These are phyloP conservation scores for Mycena filopes DNA, from an alignment of 768 basidiomycete species.

Conservation along the genomic window DNA sequence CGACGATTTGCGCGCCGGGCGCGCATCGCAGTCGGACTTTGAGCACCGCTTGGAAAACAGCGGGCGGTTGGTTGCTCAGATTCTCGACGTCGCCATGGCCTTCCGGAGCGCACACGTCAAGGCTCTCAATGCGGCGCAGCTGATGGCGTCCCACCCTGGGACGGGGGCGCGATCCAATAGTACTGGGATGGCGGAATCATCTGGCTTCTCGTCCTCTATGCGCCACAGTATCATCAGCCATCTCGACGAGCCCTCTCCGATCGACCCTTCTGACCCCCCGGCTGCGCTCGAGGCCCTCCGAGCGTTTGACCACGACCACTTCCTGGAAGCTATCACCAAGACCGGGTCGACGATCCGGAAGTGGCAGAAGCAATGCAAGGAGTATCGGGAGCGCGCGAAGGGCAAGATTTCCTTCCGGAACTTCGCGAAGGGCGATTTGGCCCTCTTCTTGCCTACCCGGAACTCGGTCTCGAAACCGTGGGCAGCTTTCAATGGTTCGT, in stretches of 20 bases:
- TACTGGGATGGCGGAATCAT: conserved; percentile 61
- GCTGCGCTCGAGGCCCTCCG: conserved; percentile 76
- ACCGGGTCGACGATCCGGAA: conserved; percentile 90
- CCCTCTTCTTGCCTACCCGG: conserved; percentile 93
- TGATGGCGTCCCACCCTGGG: conserved; percentile 64
- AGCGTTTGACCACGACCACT: conserved; percentile 85
- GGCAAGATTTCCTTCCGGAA: conserved; percentile 97
- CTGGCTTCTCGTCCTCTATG: conserved; percentile 58
- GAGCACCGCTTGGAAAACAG: conserved; percentile 75
- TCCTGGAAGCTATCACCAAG: conserved; percentile 84
- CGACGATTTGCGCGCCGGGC: conserved; percentile 78
- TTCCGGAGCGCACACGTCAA: conserved; percentile 84
- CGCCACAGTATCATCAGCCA: conserved; percentile 66
- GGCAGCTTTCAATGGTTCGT: conserved; percentile 97
- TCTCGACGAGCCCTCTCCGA: conserved; percentile 73
- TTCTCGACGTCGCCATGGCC: conserved; percentile 81
- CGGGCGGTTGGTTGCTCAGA: conserved; percentile 79
- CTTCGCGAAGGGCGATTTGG: conserved; percentile 94
- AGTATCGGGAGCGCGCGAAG: conserved; percentile 94
- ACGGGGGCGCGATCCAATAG: conserved; percentile 53
- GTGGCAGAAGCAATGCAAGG: conserved; percentile 98
- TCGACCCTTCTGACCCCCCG: conserved; percentile 81
- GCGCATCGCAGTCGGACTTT: conserved; percentile 71
- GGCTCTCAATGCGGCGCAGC: conserved; percentile 70
- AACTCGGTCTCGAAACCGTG: conserved; percentile 95